Percentiles rank a stretch among this genome's conserved stretches.
Evolutionary conservation across 2,329 filamentous ascomycete genomes (phyloP).

Genomic region (Curvularia sp.): DNA sequence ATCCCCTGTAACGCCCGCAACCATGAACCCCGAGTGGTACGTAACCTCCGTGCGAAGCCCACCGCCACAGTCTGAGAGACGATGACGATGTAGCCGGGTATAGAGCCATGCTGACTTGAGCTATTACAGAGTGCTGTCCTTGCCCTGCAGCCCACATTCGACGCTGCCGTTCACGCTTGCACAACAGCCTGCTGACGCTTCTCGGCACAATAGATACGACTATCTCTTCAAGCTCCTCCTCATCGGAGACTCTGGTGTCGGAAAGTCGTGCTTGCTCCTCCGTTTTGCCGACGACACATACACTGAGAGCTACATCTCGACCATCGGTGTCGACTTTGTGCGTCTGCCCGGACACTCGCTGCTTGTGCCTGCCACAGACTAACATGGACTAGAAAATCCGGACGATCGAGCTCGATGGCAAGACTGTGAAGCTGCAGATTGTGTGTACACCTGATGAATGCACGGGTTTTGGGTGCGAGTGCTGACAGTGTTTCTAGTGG

Average conservation of each 20-base stretch:
- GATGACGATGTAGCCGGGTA: conserved; percentile 15
- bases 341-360: conserved; percentile 44
- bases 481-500: conserved; percentile 69
- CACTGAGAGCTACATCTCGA: conserved; percentile 99
- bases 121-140: conserved; percentile 33
- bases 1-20: conserved; percentile 51
- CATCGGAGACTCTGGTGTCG: conserved; percentile 99
- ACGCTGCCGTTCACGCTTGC: conserved; percentile 10
- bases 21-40: conserved; percentile 93
- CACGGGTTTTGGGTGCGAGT: neutral
- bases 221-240: conserved; percentile 99
- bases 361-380: conserved; percentile 30
- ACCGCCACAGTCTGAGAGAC: conserved; percentile 37
- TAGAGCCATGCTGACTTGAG: conserved; percentile 35
- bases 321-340: conserved; percentile 94
- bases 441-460: conserved; percentile 49
- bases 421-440: conserved; percentile 99
- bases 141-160: conserved; percentile 8
- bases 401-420: conserved; percentile 98
- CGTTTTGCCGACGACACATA: conserved; percentile 93
- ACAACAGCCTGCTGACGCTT: conserved; percentile 30
- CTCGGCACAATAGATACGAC: conserved; percentile 79
- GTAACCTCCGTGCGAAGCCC: conserved; percentile 53
- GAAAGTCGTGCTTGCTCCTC: conserved; percentile 98
- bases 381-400: conserved; percentile 83